Conservation (phyloP, 192 early-diverging fungal species). For the Backusella mclennaniae region DNA sequence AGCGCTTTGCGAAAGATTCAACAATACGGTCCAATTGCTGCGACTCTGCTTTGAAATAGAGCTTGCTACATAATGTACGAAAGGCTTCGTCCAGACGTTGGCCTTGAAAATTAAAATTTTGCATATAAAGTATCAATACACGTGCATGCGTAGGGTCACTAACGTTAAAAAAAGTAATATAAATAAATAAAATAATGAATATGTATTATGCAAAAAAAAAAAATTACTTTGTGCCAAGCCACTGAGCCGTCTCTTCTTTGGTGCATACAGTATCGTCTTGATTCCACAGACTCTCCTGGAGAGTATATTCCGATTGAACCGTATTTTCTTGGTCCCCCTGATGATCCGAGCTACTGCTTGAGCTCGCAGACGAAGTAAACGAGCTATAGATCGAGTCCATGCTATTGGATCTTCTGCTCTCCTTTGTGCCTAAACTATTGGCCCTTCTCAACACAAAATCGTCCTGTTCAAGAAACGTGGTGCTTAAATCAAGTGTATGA, state of each 20-base stretch:
- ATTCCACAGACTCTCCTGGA: constrained; percentile 12
- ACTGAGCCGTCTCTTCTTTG: constrained; percentile 45
- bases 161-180: background rate
- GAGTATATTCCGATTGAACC: background rate
- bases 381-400: constrained; percentile 1
- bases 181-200: background rate
- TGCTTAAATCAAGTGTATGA: background rate
- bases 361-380: background rate
- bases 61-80: constrained; percentile 64
- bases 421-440: background rate
- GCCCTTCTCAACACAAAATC: background rate
- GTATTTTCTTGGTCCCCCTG: background rate
- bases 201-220: background rate
- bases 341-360: background rate
- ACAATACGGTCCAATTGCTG: constrained; percentile 89
- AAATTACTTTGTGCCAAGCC: constrained; percentile 33
- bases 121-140: constrained; percentile 68
- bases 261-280: constrained; percentile 42
- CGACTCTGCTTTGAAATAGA: constrained; percentile 85
- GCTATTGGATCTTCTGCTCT: background rate
- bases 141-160: constrained; percentile 11
- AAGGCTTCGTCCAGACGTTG: constrained; percentile 68
- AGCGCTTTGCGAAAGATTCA: constrained; percentile 74
- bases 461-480: background rate
- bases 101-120: constrained; percentile 68